Evolutionary conservation across 768 basidiomycete genomes (phyloP).

Genomic region (Amanita pallidorosea): DNA sequence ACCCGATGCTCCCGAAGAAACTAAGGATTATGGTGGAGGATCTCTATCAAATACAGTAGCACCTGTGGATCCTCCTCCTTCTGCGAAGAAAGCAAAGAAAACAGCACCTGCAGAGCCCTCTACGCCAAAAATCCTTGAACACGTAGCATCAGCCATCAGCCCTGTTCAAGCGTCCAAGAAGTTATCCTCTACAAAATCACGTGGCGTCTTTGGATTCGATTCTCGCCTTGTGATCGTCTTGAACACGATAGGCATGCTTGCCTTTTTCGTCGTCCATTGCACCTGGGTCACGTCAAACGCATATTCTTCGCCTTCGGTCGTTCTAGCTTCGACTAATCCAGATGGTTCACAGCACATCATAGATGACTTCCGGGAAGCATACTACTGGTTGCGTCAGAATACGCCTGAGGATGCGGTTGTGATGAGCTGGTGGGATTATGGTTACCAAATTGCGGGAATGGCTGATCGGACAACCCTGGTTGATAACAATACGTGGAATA

Average conservation of each 20-base stretch:
- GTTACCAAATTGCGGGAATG: conserved; percentile 99
- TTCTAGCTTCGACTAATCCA: conserved; percentile 64
- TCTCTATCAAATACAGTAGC: conserved; percentile 13
- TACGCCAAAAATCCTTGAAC: conserved; percentile 24
- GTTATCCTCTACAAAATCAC: conserved; percentile 18
- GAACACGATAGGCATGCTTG: conserved; percentile 67
- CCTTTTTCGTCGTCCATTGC: conserved; percentile 92
- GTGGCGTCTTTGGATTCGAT: conserved; percentile 80
- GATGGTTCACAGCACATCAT: conserved; percentile 94
- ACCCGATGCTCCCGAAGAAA: conserved; percentile 35
- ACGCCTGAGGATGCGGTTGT: conserved; percentile 87
- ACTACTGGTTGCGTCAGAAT: conserved; percentile 97
- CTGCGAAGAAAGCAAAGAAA: conserved; percentile 54
- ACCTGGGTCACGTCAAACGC: conserved; percentile 93
- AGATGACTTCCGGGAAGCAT: conserved; percentile 98
- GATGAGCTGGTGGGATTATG: conserved; percentile 99
- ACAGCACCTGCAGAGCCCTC: conserved; percentile 20
- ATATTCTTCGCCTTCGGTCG: conserved; percentile 97
- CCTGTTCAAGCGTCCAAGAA: conserved; percentile 22
- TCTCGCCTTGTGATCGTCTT: conserved; percentile 66
- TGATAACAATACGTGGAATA: conserved; percentile 99
- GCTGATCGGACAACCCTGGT: conserved; percentile 93
- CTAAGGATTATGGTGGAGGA: conserved; percentile 19
- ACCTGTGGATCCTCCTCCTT: conserved; percentile 17
- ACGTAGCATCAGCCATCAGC: conserved; percentile 27